phyloP scores from a whole-genome alignment of 306 rosid genomes.

The Cyamopsis tetragonoloba region DNA sequence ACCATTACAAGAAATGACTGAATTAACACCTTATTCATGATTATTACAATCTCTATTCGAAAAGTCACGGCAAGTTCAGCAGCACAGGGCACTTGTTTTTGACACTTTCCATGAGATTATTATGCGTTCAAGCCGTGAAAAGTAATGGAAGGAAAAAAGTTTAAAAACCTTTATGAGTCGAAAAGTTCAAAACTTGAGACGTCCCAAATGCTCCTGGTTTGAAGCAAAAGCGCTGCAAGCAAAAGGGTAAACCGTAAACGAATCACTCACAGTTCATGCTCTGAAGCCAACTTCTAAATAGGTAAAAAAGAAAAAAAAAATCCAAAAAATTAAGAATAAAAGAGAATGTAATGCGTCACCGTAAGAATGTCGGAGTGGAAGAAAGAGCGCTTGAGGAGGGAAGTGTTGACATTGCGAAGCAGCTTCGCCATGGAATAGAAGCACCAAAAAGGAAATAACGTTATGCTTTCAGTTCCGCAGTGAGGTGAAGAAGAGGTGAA shows the following conservation, averaged over 20 bases:
- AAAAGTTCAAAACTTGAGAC: conserved; percentile 51
- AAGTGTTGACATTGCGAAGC: conserved; percentile 50
- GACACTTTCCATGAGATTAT: background rate
- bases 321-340: background rate
- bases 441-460: background rate
- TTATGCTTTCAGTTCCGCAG: background rate
- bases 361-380: conserved; percentile 34
- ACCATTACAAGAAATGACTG: background rate
- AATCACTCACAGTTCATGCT: background rate
- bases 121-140: too few relatives aligned
- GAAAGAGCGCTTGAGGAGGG: conserved; percentile 45
- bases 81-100: background rate
- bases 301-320: background rate
- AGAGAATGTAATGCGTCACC: conserved; percentile 15
- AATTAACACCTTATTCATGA: background rate
- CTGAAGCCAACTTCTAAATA: background rate
- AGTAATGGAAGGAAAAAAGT: background rate
- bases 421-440: conserved; percentile 62
- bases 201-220: conserved; percentile 47
- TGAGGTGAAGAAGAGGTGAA: background rate
- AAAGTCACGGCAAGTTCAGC: background rate
- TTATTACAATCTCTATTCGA: background rate
- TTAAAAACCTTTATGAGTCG: conserved; percentile 54
- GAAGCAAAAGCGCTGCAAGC: conserved; percentile 47
- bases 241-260: conserved; percentile 23